phyloP scores from a whole-genome alignment of 768 basidiomycete species.

The Termitomyces sp. region DNA sequence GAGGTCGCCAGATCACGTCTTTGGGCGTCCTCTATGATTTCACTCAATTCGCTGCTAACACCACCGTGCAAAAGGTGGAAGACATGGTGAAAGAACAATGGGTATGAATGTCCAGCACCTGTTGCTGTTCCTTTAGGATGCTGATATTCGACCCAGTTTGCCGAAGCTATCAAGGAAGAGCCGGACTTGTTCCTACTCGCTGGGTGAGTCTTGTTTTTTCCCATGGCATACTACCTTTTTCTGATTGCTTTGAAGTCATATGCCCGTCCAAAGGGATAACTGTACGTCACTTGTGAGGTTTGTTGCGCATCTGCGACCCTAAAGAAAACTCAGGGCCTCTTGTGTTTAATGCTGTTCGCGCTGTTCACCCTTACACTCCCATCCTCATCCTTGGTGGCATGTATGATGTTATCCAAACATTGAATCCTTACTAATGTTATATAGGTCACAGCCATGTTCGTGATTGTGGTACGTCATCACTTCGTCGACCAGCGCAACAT shows the following conservation, averaged over 20 bases:
- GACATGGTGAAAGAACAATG: constrained; percentile 81
- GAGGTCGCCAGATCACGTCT: constrained; percentile 72
- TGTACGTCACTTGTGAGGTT: constrained; percentile 35
- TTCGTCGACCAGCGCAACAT: background rate
- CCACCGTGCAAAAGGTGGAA: constrained; percentile 73
- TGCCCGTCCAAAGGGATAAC: constrained; percentile 73
- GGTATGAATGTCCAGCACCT: constrained; percentile 35
- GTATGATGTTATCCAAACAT: background rate
- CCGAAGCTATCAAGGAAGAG: constrained; percentile 72
- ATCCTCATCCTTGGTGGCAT: constrained; percentile 80
- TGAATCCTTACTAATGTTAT: background rate
- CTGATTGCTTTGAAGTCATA: constrained; percentile 52
- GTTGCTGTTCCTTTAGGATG: background rate
- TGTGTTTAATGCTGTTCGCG: constrained; percentile 73
- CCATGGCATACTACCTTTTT: background rate
- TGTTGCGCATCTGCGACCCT: background rate
- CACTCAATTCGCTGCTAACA: constrained; percentile 65
- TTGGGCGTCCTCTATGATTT: constrained; percentile 82
- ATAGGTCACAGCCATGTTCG: constrained; percentile 75
- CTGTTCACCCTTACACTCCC: constrained; percentile 68
- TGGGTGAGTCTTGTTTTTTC: constrained; percentile 40
- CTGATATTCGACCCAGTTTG: constrained; percentile 49
- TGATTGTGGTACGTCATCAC: constrained; percentile 58
- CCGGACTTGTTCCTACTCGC: constrained; percentile 82
- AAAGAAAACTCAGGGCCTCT: constrained; percentile 51